A percentile compares a stretch with the other conserved stretches of the same genome.
phyloP scores from a whole-genome alignment of 2,329 filamentous ascomycete genomes.

The Exophiala spinifera region DNA sequence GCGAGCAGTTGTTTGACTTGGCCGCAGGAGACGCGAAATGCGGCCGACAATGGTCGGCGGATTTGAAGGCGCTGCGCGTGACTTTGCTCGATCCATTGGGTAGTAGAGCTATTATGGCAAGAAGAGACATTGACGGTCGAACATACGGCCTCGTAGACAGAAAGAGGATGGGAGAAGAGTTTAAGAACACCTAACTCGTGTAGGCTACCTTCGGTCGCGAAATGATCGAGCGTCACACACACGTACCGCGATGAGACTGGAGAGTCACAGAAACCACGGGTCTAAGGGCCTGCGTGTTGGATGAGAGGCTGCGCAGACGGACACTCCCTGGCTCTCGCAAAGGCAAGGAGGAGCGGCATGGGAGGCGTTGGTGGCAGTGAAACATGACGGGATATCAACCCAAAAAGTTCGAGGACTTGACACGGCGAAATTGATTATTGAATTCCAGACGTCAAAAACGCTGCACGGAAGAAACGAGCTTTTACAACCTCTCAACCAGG shows the following conservation, averaged over 20 bases:
- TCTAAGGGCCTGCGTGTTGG: constrained; percentile 3
- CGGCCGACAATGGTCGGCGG: constrained; percentile 4
- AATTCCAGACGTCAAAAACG: not conserved
- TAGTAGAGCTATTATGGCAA: not conserved
- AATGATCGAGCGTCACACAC: not conserved
- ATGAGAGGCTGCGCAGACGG: constrained; percentile 2
- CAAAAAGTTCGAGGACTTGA: constrained; percentile 2
- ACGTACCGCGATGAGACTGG: constrained; percentile 5
- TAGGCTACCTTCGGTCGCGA: not conserved
- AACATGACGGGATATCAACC: constrained; percentile 10
- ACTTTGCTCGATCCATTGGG: not conserved
- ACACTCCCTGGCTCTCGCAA: not conserved
- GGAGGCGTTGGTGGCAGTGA: constrained; percentile 15
- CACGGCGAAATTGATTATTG: constrained; percentile 11
- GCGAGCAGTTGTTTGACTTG: not conserved
- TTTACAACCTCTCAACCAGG: not conserved
- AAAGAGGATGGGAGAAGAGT: not conserved
- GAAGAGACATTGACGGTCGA: no score
- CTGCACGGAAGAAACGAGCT: not conserved
- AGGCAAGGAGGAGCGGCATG: constrained; percentile 15
- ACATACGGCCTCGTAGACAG: no score
- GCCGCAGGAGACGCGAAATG: constrained; percentile 14
- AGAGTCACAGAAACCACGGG: constrained; percentile 2
- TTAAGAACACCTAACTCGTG: not conserved
- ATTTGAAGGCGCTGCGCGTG: not conserved